Evolutionary conservation across 1,284 basidiomycete genomes (phyloP).

Genomic region (Cryptococcus sp.): DNA sequence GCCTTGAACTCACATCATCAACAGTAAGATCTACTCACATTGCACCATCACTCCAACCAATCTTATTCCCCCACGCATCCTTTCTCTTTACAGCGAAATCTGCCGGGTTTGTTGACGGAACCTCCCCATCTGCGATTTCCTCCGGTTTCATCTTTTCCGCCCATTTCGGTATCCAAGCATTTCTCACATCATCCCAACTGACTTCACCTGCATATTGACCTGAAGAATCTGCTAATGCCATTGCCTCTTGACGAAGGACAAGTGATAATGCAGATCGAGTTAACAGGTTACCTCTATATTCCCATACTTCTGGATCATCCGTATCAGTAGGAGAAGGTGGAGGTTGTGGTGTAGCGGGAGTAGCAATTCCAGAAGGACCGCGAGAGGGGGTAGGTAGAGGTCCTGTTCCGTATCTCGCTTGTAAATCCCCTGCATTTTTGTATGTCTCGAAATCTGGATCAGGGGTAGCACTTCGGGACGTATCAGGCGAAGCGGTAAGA

Average conservation of each 20-base stretch:
- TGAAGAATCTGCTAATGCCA: constrained; percentile 27
- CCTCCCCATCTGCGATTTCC: constrained; percentile 28
- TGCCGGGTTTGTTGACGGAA: constrained; percentile 27
- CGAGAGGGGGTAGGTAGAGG: constrained; percentile 1
- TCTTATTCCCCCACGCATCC: constrained; percentile 37
- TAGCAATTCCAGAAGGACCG: constrained; percentile 9
- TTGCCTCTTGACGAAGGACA: constrained; percentile 22
- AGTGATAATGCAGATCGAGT: constrained; percentile 33
- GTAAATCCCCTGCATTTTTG: constrained; percentile 9
- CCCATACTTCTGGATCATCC: constrained; percentile 21
- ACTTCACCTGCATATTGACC: constrained; percentile 35
- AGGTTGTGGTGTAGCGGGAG: constrained; percentile 1
- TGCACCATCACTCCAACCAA: constrained; percentile 28
- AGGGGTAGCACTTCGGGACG: constrained; percentile 5
- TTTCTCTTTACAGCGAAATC: constrained; percentile 20
- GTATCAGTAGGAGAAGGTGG: constrained; percentile 3
- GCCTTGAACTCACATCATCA: too few species aligned
- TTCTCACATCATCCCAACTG: constrained; percentile 30
- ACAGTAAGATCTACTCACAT: constrained; percentile 13
- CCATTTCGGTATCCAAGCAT: constrained; percentile 34
- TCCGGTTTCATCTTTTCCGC: constrained; percentile 22
- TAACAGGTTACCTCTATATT: constrained; percentile 29
- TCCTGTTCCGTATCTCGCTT: constrained; percentile 25
- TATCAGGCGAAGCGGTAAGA: constrained; percentile 1
- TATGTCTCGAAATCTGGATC: constrained; percentile 2